Evolutionary conservation across 805 yeast species (phyloP), one percentile per base, ranked within the genome.

Genomic region (Tetrapisispora pingtungensis): DNA sequence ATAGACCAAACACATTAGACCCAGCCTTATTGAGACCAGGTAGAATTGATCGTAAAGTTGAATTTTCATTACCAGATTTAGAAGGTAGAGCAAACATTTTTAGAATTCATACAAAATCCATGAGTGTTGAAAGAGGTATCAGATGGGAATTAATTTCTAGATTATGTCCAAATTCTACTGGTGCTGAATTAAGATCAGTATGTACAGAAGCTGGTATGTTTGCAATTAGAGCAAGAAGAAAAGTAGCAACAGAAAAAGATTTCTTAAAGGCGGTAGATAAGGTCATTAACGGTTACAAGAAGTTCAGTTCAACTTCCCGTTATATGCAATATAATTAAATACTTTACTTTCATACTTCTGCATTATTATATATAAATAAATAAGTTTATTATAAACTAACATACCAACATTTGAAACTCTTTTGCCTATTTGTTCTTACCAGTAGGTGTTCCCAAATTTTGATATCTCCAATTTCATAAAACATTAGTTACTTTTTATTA

Each of bases 201-300:
- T 93, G 98, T 67, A 93, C 98, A 1, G 99, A 93, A 67, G 98
- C 98, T 3, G 99, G 99, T 58, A 93, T 93, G 98, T 93, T 89
- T 73, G 98, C 99, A 37, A 93, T 93, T 45, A 80, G 99, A 58
- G 96, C 97, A 17, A 80, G 99, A 68, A 78, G 98, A 71, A 93
- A 93, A 72, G 96, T 93, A 36, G 97, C 98, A 33, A 83, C 95
- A 24, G 99, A 93, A 65, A 93, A 93, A 73, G 99, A 93, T 66
- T 93, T 93, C 74, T 72, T 93, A 58, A 88, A 90, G 55, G 96
- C 98, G 30, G 99, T 93, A 38, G 98, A 93, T 58, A 93, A 93
- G 73, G 99, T 93, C 48, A 93, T 93, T 61, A 93, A 90, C 75
- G 97, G 98, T 58, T 90, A 93, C 72, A 80, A 89, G 80, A 94